These are phyloP conservation scores for Candida nonsorbophila DNA, from an alignment of 805 yeast species.

Conservation along the genomic window DNA sequence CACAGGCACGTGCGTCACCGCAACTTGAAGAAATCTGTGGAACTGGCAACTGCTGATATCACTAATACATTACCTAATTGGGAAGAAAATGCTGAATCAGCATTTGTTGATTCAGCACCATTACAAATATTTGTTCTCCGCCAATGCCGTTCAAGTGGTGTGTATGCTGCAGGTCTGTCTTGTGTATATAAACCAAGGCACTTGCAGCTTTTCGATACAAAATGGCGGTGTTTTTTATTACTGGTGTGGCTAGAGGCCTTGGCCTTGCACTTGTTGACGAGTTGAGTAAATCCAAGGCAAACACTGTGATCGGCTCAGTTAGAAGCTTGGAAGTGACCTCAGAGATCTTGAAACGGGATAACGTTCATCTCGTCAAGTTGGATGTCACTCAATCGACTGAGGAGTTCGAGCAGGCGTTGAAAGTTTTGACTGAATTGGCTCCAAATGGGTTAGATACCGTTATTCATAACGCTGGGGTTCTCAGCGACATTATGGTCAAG, in stretches of 20 bases:
- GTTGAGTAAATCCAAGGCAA: constrained; percentile 15
- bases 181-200: too few species aligned
- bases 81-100: too few species aligned
- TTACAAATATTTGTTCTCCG: too few species aligned
- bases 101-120: too few species aligned
- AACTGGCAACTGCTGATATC: too few species aligned
- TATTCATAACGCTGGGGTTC: constrained; percentile 31
- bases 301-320: constrained; percentile 36
- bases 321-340: constrained; percentile 20
- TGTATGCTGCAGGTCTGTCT: too few species aligned
- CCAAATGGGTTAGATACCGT: constrained; percentile 21
- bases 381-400: constrained; percentile 4
- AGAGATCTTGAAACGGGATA: constrained; percentile 3
- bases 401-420: constrained; percentile 5
- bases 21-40: too few species aligned
- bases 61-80: too few species aligned
- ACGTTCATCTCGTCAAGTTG: constrained; percentile 5
- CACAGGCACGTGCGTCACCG: too few species aligned
- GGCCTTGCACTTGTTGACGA: constrained; percentile 25
- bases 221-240: constrained; percentile 12
- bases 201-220: too few species aligned
- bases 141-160: too few species aligned
- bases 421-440: constrained; percentile 4
- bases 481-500: too few species aligned
- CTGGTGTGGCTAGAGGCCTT: constrained; percentile 39